Conservation (phyloP, 495 filamentous ascomycete species). For the Neurospora sp. region DNA sequence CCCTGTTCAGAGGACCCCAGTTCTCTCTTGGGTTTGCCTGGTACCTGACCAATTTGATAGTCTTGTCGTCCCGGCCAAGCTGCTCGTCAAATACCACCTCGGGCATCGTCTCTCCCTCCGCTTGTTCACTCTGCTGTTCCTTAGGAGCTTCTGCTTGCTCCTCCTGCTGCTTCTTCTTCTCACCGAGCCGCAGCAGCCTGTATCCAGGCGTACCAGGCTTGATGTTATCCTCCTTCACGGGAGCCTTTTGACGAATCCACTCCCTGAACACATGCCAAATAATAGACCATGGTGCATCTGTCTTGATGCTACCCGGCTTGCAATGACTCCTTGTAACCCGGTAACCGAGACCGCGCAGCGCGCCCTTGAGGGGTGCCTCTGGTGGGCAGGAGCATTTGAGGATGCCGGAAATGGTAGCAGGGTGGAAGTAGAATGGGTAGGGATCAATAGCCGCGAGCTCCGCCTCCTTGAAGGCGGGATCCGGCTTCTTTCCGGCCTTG, state of each 20-base stretch:
- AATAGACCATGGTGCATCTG: constrained; percentile 77
- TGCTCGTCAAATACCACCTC: constrained; percentile 74
- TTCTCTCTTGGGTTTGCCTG: constrained; percentile 80
- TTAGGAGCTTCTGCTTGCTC: constrained; percentile 14
- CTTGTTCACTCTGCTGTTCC: constrained; percentile 6
- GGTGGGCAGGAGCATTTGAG: constrained; percentile 69
- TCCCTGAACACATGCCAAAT: constrained; percentile 93
- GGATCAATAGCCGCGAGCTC: constrained; percentile 51
- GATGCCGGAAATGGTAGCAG: constrained; percentile 57
- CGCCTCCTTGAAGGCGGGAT: constrained; percentile 26
- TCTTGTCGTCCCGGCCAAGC: constrained; percentile 56
- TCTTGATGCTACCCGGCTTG: constrained; percentile 80
- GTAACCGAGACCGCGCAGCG: constrained; percentile 70
- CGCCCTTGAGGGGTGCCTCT: constrained; percentile 64
- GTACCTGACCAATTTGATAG: constrained; percentile 64
- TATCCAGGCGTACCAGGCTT: constrained; percentile 59
- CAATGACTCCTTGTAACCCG: constrained; percentile 72
- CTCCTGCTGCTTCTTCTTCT: constrained; percentile 12
- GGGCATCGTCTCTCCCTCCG: constrained; percentile 25
- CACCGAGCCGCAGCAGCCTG: constrained; percentile 39
- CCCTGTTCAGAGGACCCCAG: constrained; percentile 85
- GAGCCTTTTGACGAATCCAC: constrained; percentile 70
- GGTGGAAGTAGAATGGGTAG: constrained; percentile 82
- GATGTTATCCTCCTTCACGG: constrained; percentile 60
- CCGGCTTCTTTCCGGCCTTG: constrained; percentile 14